Evolutionary conservation across 2,329 filamentous ascomycete genomes (phyloP).

Genomic region (Xylariales sp.): DNA sequence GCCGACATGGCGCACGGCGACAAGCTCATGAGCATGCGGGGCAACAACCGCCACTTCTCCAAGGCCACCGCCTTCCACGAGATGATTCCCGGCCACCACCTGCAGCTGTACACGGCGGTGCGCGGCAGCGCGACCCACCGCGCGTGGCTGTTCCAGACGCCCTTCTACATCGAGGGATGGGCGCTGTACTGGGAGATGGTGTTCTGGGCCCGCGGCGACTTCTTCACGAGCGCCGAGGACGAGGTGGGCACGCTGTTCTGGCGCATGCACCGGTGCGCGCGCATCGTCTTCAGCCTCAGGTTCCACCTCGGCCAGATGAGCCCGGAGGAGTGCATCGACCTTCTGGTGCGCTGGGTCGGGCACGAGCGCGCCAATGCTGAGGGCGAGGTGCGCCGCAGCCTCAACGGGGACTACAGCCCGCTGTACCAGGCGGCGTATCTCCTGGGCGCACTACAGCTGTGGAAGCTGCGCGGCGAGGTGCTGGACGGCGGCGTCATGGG

Average conservation of each 20-base stretch:
- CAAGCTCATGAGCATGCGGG: slow-evolving; percentile 57
- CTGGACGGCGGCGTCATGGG: slow-evolving; percentile 29
- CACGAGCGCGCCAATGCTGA: slow-evolving; percentile 57
- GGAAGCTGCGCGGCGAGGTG: slow-evolving; percentile 43
- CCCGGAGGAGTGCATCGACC: slow-evolving; percentile 50
- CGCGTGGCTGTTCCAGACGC: slow-evolving; percentile 51
- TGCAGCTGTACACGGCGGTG: slow-evolving; percentile 45
- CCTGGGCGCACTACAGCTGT: slow-evolving; percentile 54
- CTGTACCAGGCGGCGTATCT: slow-evolving; percentile 58
- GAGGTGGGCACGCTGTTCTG: slow-evolving; percentile 56
- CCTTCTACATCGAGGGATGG: slow-evolving; percentile 59
- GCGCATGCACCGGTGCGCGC: slow-evolving; percentile 58
- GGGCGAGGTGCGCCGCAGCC: slow-evolving; percentile 53
- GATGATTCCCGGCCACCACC: slow-evolving; percentile 54
- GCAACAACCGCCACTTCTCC: slow-evolving; percentile 54
- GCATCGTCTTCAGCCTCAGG: slow-evolving; percentile 53
- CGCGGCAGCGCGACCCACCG: slow-evolving; percentile 44
- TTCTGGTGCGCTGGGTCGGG: slow-evolving; percentile 51
- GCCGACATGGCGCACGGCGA: slow-evolving; percentile 45
- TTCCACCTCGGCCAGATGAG: slow-evolving; percentile 54
- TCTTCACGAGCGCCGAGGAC: slow-evolving; percentile 45
- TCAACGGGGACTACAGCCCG: slow-evolving; percentile 52
- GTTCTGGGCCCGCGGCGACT: slow-evolving; percentile 50
- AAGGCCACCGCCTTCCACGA: slow-evolving; percentile 59
- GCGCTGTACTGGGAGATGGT: slow-evolving; percentile 59